Evolutionary conservation across 345 rosid species (phyloP).

Genomic region (Eucalyptus polybractea): DNA sequence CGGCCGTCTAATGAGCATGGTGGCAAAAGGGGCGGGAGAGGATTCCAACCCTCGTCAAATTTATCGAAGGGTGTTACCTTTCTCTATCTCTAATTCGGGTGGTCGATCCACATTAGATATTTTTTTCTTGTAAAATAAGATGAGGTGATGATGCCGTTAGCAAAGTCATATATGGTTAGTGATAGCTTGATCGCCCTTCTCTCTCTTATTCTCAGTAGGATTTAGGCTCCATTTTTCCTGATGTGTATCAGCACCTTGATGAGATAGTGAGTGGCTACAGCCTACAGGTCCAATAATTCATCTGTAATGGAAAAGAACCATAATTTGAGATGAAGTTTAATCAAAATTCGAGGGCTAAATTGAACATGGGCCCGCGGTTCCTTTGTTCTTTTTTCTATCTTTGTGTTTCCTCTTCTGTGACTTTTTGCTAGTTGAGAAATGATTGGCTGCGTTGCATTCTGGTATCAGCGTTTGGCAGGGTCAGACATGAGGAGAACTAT

Average conservation of each 20-base stretch:
- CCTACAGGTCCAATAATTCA: not conserved
- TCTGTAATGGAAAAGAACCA: not conserved
- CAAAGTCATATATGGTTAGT: fast-evolving
- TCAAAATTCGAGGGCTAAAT: not conserved
- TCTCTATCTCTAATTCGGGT: not conserved
- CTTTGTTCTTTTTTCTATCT: not conserved
- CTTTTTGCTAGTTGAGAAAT: not conserved
- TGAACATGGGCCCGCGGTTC: not conserved
- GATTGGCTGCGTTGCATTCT: not conserved
- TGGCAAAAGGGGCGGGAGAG: not conserved
- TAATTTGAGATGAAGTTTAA: not conserved
- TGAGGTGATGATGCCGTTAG: fast-evolving
- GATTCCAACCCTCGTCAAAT: not conserved
- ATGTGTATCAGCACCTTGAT: fast-evolving
- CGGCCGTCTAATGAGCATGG: not conserved
- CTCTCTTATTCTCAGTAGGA: not conserved
- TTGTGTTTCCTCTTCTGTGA: not conserved
- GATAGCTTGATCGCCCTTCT: fast-evolving
- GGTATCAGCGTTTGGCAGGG: not conserved
- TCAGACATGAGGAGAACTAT: not conserved
- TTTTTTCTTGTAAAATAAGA: not conserved
- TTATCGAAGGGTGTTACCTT: not conserved
- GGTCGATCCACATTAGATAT: fast-evolving
- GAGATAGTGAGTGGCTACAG: not conserved
- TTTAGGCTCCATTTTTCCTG: not conserved